Evolutionary conservation across 2,329 filamentous ascomycete species (phyloP).

Genomic region (Sphaerulina populicola): DNA sequence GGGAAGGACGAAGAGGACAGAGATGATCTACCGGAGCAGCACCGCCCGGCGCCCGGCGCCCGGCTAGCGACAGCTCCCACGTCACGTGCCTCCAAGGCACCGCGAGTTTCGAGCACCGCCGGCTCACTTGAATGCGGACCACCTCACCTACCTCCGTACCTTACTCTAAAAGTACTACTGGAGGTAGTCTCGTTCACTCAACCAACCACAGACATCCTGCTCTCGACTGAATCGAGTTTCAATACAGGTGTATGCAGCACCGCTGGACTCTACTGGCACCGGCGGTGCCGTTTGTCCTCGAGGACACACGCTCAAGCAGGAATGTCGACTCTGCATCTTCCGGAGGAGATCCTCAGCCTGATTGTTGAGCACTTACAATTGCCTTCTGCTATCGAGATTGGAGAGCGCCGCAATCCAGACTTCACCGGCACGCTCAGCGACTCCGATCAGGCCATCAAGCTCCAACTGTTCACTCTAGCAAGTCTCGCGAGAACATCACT

Average conservation of each 20-base stretch:
- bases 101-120: too few species aligned
- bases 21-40: background rate
- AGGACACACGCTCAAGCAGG: background rate
- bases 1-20: background rate
- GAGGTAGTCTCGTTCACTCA: too few species aligned
- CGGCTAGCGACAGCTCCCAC: background rate
- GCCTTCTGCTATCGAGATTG: slow-evolving; percentile 7
- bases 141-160: too few species aligned
- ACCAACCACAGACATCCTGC: too few species aligned
- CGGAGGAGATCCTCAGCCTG: slow-evolving; percentile 9
- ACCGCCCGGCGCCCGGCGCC: background rate
- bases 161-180: too few species aligned
- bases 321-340: slow-evolving; percentile 10
- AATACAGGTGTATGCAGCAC: background rate
- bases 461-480: slow-evolving; percentile 9
- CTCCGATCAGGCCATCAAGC: slow-evolving; percentile 7
- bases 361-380: slow-evolving; percentile 3
- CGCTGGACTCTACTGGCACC: background rate
- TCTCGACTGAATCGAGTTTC: background rate
- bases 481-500: slow-evolving; percentile 6
- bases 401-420: slow-evolving; percentile 4
- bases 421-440: slow-evolving; percentile 4
- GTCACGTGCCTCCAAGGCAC: too few species aligned
- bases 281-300: background rate
- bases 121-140: too few species aligned